Evolutionary conservation across 139 green algal genomes (phyloP), one percentile per base, ranked within the genome.

Genomic region (Penium margaritaceum): DNA sequence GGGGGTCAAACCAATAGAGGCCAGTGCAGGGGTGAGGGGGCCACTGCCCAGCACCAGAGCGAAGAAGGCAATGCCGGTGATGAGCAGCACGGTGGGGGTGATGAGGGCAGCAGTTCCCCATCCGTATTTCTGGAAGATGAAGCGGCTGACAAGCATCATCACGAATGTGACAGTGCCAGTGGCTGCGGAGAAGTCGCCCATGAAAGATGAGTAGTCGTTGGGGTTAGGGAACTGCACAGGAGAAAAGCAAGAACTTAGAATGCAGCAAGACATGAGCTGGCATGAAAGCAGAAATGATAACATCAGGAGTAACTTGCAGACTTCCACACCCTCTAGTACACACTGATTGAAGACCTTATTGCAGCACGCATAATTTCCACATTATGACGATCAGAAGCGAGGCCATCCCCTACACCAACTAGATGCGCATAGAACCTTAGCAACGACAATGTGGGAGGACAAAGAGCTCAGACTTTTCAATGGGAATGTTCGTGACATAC

Each of bases 21-120:
- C 88, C 70, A 98, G 83, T 19, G 63, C 74, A 30, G 93, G 90
- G 19, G 87, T 87, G 7, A 96, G 70, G 2, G 81, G 57, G 38
- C 85, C 87, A 55, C 67, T 76, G 83, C 88, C 91, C 35, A 98
- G 85, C 67, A 97, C 87, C 80, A 98, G 86, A 19, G 64, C 72
- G 85, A 98, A 98, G 91, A 98, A 98, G 63, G 90, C 58, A 15
- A 96, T 80, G 82, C 88, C 92, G 35, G 92, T 97, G 74, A 96
- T 77, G 14, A 97, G 86, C 71, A 98, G 88, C 84, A 98, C 89
- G 62, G 84, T 63, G 17, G 93, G 93, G 0, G 93, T 98, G 87
- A 97, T 97, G 14, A 92, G 84, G 1, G 93, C 93, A 27, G 93
- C 93, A 9, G 90, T 84, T 69, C 92, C 90, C 94, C 94, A 99